Evolutionary conservation across 2,329 filamentous ascomycete species (phyloP).

Genomic region (Rhynchosporium secalis): DNA sequence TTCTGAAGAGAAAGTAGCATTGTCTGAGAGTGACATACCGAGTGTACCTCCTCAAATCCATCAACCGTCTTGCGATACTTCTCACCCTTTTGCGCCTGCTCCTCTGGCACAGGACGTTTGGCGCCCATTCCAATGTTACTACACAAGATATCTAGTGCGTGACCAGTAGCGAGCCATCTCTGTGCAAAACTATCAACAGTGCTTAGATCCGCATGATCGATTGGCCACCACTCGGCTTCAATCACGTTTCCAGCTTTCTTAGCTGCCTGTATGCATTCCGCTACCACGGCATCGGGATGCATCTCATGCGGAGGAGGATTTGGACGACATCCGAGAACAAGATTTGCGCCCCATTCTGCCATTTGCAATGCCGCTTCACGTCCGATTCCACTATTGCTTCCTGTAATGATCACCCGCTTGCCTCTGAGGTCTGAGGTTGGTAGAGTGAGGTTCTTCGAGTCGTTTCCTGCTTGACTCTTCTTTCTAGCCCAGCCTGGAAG

Average conservation of each 20-base stretch:
- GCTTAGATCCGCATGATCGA: conserved; percentile 32
- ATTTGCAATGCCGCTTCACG: conserved; percentile 43
- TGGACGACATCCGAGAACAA: conserved; percentile 43
- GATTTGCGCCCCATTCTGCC: conserved; percentile 38
- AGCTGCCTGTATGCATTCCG: conserved; percentile 28
- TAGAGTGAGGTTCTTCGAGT: not conserved
- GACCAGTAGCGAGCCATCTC: conserved; percentile 35
- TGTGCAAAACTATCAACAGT: conserved; percentile 35
- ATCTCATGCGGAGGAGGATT: conserved; percentile 39
- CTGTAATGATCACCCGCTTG: conserved; percentile 43
- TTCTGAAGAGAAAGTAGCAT: not conserved
- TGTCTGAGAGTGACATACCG: not conserved
- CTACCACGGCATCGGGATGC: conserved; percentile 30
- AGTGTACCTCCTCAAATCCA: conserved; percentile 39
- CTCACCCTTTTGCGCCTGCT: conserved; percentile 21
- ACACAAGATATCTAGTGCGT: conserved; percentile 36
- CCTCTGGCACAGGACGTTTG: conserved; percentile 2
- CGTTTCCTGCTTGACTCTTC: not conserved
- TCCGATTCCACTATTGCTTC: conserved; percentile 47
- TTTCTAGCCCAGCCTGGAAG: not conserved
- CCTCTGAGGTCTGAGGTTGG: not conserved
- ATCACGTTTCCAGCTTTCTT: conserved; percentile 23
- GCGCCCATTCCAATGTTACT: conserved; percentile 38
- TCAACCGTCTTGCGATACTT: conserved; percentile 32
- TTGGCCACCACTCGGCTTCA: conserved; percentile 35